Evolutionary conservation across 148 eudicot species (phyloP), one percentile per base, ranked within the genome.

Genomic region (Vaccinium myrtillus): DNA sequence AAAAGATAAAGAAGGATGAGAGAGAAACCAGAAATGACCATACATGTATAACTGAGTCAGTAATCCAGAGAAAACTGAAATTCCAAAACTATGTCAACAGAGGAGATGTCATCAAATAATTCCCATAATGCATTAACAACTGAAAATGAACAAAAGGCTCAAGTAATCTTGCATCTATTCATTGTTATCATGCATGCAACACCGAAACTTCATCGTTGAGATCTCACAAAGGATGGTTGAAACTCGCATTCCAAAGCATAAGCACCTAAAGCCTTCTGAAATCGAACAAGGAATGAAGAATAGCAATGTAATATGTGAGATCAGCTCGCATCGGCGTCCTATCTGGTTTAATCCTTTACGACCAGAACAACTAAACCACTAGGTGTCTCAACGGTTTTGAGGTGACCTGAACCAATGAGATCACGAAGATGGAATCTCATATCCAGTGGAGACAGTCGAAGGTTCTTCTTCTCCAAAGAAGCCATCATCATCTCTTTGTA

Each of bases 401-500:
- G 93, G 89, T 91, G 96, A 53, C 98, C 98, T 30, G 96, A 93
- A 58, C 99, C 98, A 83, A 97, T 90, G 39, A 97, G 89, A 92
- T 95, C 98, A 32, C 98, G 93, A 78, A 95, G 88, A 90, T 95
- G 98, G 90, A 97, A 97, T 90, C 99, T 91, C 90, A 97, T 93
- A 85, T 94, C 99, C 61, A 95, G 90, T 43, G 92, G 95, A 88
- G 98, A 94, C 77, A 90, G 61, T 70, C 94, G 91, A 36, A 97
- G 94, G 82, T 93, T 90, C 90, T 88, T 93, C 88, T 93, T 92
- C 89, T 97, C 99, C 80, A 97, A 80, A 75, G 89, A n/a, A 84
- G 94, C 93, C 90, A 97, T 58, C 95, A 92, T 91, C 96, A 97
- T 97, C 89, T 97, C 99, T 85, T 95, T 97, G 94, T 91, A 93